Conservation (phyloP, 2,329 filamentous ascomycete species). For the Nemania bipapillata region DNA sequence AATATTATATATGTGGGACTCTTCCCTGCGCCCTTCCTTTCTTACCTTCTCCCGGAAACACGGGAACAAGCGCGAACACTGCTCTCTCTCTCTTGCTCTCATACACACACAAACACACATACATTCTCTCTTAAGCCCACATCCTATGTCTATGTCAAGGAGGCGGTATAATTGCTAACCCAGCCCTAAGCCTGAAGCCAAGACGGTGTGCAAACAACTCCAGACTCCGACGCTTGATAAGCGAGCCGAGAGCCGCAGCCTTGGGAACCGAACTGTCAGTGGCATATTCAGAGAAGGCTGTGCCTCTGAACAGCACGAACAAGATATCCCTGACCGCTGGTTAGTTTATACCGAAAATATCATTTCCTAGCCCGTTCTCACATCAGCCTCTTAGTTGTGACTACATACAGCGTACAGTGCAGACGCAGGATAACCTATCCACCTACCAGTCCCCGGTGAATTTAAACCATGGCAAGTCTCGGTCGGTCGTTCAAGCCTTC, state of each 20-base stretch:
- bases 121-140: too few species aligned
- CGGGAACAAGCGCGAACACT: not conserved
- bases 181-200: constrained; percentile 10
- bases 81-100: too few species aligned
- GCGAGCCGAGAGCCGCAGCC: constrained; percentile 27
- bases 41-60: not conserved
- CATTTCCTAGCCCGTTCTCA: not conserved
- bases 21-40: constrained; percentile 13
- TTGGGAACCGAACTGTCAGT: constrained; percentile 12
- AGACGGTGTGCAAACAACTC: constrained; percentile 19
- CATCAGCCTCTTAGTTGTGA: constrained; percentile 11
- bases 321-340: constrained; percentile 6
- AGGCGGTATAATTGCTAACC: constrained; percentile 21
- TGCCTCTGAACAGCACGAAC: constrained; percentile 13
- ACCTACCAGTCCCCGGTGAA: constrained; percentile 2
- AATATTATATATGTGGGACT: constrained; percentile 23
- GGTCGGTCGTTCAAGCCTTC: constrained; percentile 63
- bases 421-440: constrained; percentile 18
- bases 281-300: constrained; percentile 20
- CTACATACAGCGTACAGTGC: not conserved
- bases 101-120: too few species aligned
- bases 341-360: constrained; percentile 4
- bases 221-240: constrained; percentile 12
- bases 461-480: constrained; percentile 59
- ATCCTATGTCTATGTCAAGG: not conserved